Evolutionary conservation across 1,284 basidiomycete species (phyloP), one percentile per base, ranked within the genome.

Genomic region (Cryptococcus wingfieldii): DNA sequence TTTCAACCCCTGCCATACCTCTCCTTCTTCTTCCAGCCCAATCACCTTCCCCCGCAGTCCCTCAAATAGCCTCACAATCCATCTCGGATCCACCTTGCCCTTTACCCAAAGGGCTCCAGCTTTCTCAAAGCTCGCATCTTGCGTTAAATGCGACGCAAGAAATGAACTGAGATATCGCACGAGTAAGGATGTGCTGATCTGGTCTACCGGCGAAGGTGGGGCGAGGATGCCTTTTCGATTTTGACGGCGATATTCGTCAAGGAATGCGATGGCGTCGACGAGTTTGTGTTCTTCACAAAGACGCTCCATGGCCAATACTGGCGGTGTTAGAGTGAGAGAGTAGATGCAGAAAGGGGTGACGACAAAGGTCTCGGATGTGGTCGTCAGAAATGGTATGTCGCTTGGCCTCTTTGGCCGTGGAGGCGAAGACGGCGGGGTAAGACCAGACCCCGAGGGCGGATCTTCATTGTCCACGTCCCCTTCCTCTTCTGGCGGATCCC

Each of bases 1-100:
- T 50, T 61, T 54, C 25, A 80, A 51, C 0, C 79, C 79, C 13
- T 70, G 64, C 42, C 64, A 72, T 7, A 79, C 63, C 28, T 68
- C 68, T 6, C 78, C 65, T 27, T 74, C 71, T 43, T 79, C 77
- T 1, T 67, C 71, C 9, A 66, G 65, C 1, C 68, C 64, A 38
- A 72, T 75, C 25, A 69, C 59, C 47, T 74, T 73, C 2, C 72
- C 75, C 10, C 71, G 56, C 41, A 78, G 56, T 14, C 63, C 65
- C 1, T 71, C 65, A 55, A 78, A 80, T 16, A 78, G 60, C n/a
- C 76, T 60, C 13, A 80, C 69, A 6, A 80, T 56, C 4, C 80
- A 55, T 0, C 80, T 59, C 0, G 73, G 69, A 62, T 77, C 76
- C 9, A 71, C 57, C 55, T 77, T 77, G 19, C 69, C 74, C 10